Base-by-base conservation (phyloP, 2,329 filamentous ascomycete genomes). In the Alternaria sp. region DNA sequence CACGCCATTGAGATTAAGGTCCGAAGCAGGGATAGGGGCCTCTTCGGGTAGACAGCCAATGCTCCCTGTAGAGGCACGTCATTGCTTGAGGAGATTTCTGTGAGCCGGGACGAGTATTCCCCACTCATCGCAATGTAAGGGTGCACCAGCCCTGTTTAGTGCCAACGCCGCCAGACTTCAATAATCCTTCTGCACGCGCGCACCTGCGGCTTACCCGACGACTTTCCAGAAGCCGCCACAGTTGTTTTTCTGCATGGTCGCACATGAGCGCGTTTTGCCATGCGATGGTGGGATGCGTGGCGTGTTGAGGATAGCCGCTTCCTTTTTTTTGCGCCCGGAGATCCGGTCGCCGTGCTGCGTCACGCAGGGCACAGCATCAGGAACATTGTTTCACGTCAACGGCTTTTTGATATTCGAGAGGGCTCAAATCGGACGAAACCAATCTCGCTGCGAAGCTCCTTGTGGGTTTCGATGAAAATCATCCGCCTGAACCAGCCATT, bases 191-290 rank as follows among this genome's bases (percentile, higher is more conserved):
- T 58, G 59, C 63, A 57, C 36, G 53, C 32, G 48, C 52, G 57
- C 53, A 51, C 38, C 39, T 61, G 54, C 57, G 53, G 66, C 62
- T 65, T 65, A 65, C 57, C 54, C 43, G 36, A 51, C 62, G 59
- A 58, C 64, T 68, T 74, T 74, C 73, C 62, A 70, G 72, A 75
- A 73, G 67, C 57, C 66, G 68, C 68, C 70, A 65, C 70, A 62
- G 66, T 62, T 64, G 47, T 52, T 65, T 66, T 60, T 62, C 39
- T 65, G 61, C 57, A 47, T 65, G 61, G 38, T 41, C 42, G 57
- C 57, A 57, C 59, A 62, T 59, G 62, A 62, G 63, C 52, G 51
- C 24, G 51, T 54, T 41, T 53, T 49, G 48, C 59, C 39, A 53
- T 59, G 52, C 51, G 26, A 60, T 22, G 53, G 41, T 38, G 30